Evolutionary conservation across 345 rosid genomes (phyloP), one percentile per base, ranked within the genome.

Genomic region (Combretum micranthum): DNA sequence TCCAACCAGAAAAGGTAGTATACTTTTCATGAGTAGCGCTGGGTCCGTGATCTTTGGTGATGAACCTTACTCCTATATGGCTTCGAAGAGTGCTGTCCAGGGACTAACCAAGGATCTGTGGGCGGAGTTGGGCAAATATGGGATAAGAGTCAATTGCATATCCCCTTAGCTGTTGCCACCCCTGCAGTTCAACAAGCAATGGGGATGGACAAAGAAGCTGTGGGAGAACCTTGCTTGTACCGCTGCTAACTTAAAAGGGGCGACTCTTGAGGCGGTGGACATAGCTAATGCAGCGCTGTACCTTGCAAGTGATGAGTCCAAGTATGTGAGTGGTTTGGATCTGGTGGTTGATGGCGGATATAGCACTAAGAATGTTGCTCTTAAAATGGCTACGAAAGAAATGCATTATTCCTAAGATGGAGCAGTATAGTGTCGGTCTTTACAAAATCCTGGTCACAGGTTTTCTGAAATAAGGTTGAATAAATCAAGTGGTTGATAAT

Each of bases 241-340:
- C 1, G 1, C 13, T 9, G 66, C 55, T 0, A 64, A 60, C 44
- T 20, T 67, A 44, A 67, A 64, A 44, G 69, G 3, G 15, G 21
- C 2, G 0, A 8, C 20, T 8, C 21, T 63, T 8, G 42, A 55
- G 15, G 15, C 61, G 4, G 72, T 67, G 45, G 76, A 67, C 49
- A 15, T 64, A 6, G 70, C 77, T 1, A 25, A 56, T 15, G 72
- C 72, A 4, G 66, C 68, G 15, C 4, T 68, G 7, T 65, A 43
- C 32, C 18, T 61, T 11, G 65, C 50, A 1, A 56, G 72, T 44
- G 69, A 67, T 17, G 64, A 67, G 25, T 47, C 66, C 1, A 51
- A 60, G 21, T 52, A 67, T 21, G 57, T 64, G 7, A 72, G 69
- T 15, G 69, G 69, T 3, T 2, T 59, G 7, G 52, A 68, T 50